Evolutionary conservation across 2,329 filamentous ascomycete species (phyloP).

Genomic region (Mollisiaceae sp.): DNA sequence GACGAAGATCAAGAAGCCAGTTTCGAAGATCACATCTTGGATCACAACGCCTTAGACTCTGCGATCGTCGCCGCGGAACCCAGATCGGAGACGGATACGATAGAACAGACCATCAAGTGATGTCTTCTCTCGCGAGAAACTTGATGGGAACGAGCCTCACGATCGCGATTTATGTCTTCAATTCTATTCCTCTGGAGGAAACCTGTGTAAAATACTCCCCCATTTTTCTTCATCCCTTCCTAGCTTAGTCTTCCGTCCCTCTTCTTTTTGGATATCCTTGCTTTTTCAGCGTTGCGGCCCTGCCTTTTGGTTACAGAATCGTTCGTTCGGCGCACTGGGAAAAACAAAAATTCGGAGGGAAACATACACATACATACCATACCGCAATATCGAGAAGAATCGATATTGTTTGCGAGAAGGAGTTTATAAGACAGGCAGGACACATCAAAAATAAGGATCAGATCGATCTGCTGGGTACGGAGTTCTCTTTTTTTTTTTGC

Average conservation of each 20-base stretch:
- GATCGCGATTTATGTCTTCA: not conserved
- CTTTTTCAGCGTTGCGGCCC: slow-evolving; percentile 1
- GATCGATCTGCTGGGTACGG: not conserved
- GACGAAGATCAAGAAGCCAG: slow-evolving; percentile 31
- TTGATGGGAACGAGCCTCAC: not conserved
- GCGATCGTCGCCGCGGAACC: slow-evolving; percentile 31
- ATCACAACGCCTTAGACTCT: slow-evolving; percentile 35
- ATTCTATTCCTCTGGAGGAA: slow-evolving; percentile 26
- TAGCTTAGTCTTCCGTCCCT: not conserved
- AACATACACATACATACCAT: not conserved
- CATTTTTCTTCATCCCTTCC: slow-evolving; percentile 9
- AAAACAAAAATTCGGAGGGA: slow-evolving; percentile 3
- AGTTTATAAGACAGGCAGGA: slow-evolving; percentile 9
- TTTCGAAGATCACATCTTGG: slow-evolving; percentile 37
- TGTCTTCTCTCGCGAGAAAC: slow-evolving; percentile 2
- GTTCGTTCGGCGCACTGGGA: not conserved
- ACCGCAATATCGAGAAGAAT: not conserved
- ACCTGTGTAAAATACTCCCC: slow-evolving; percentile 25
- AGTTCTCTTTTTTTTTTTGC: not conserved
- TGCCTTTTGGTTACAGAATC: not conserved
- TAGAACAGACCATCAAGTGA: slow-evolving; percentile 22
- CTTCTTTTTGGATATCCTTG: slow-evolving; percentile 9
- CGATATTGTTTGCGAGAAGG: not conserved
- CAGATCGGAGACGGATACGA: slow-evolving; percentile 11
- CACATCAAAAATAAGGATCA: not conserved